Conservation (phyloP, 805 yeast genomes). For the Kodamaea jinghongensis region DNA sequence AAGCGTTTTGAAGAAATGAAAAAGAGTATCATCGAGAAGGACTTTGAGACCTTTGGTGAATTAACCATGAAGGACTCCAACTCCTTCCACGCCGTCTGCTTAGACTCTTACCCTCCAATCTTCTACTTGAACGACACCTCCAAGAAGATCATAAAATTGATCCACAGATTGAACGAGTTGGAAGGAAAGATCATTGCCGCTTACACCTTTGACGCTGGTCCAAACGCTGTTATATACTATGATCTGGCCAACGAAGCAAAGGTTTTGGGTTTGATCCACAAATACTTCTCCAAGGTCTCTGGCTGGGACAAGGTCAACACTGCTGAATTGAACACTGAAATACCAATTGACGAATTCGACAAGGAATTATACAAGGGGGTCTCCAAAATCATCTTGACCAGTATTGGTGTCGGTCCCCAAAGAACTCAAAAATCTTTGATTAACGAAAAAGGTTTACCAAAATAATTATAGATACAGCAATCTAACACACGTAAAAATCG, state of each 20-base stretch:
- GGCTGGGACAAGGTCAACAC: slow-evolving; percentile 61
- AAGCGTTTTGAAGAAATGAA: slow-evolving; percentile 78
- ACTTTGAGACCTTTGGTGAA: slow-evolving; percentile 79
- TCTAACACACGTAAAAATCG: too few species aligned
- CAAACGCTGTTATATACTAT: slow-evolving; percentile 95
- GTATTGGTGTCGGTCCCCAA: slow-evolving; percentile 86
- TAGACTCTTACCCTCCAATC: slow-evolving; percentile 94
- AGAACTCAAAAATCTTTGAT: slow-evolving; percentile 55
- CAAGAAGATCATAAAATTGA: slow-evolving; percentile 67
- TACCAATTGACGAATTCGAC: slow-evolving; percentile 41
- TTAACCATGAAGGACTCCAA: slow-evolving; percentile 96
- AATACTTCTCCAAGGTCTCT: slow-evolving; percentile 52
- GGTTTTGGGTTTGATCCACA: slow-evolving; percentile 68
- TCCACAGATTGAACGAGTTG: slow-evolving; percentile 70
- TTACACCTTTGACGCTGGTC: slow-evolving; percentile 98
- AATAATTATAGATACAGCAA: slow-evolving; percentile 17
- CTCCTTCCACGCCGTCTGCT: slow-evolving; percentile 96
- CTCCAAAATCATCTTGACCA: slow-evolving; percentile 77
- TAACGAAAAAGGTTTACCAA: slow-evolving; percentile 61
- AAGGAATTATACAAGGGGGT: slow-evolving; percentile 65
- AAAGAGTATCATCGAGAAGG: slow-evolving; percentile 64
- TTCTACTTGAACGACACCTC: slow-evolving; percentile 92
- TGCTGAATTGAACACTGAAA: slow-evolving; percentile 15
- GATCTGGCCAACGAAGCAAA: slow-evolving; percentile 68
- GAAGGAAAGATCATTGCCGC: slow-evolving; percentile 80